Conservation (phyloP, 2,329 filamentous ascomycete species). For the Phyllosticta citriasiana region DNA sequence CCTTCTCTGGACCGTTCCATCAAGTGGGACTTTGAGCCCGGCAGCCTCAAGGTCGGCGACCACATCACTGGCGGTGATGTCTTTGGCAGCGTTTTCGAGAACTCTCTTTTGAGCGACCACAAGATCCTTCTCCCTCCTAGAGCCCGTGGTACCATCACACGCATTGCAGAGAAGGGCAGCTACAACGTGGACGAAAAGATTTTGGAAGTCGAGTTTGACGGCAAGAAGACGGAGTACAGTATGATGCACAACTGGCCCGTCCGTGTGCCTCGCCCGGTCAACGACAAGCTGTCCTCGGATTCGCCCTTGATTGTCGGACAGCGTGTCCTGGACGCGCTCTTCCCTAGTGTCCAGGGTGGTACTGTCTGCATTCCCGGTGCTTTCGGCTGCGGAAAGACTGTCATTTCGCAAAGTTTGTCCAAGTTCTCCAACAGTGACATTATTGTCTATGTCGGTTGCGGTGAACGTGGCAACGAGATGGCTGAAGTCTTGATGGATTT, state of each 20-base stretch:
- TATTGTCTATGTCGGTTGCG: slow-evolving; percentile 89
- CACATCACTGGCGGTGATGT: slow-evolving; percentile 95
- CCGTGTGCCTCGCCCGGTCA: slow-evolving; percentile 84
- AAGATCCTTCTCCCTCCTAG: slow-evolving; percentile 86
- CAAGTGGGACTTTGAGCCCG: slow-evolving; percentile 93
- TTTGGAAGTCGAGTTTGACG: slow-evolving; percentile 92
- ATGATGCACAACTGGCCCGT: slow-evolving; percentile 99
- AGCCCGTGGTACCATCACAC: slow-evolving; percentile 83
- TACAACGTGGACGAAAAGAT: slow-evolving; percentile 94
- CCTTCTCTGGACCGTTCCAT: slow-evolving; percentile 81
- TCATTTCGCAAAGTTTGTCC: slow-evolving; percentile 96
- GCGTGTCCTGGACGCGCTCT: slow-evolving; percentile 89
- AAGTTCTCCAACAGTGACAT: slow-evolving; percentile 99
- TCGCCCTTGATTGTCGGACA: slow-evolving; percentile 94
- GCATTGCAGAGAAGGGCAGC: slow-evolving; percentile 77
- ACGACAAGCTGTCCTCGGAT: slow-evolving; percentile 82
- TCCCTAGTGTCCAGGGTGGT: slow-evolving; percentile 92
- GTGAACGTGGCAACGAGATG: slow-evolving; percentile 98
- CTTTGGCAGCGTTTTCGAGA: slow-evolving; percentile 91
- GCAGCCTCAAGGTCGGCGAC: slow-evolving; percentile 81
- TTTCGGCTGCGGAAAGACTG: slow-evolving; percentile 98
- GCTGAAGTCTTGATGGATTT: slow-evolving; percentile 99
- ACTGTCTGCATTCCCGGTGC: slow-evolving; percentile 97
- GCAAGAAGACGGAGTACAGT: slow-evolving; percentile 82
- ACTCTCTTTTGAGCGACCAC: slow-evolving; percentile 88